Base-by-base conservation (phyloP, 306 rosid species). In the Medicago truncatula region DNA sequence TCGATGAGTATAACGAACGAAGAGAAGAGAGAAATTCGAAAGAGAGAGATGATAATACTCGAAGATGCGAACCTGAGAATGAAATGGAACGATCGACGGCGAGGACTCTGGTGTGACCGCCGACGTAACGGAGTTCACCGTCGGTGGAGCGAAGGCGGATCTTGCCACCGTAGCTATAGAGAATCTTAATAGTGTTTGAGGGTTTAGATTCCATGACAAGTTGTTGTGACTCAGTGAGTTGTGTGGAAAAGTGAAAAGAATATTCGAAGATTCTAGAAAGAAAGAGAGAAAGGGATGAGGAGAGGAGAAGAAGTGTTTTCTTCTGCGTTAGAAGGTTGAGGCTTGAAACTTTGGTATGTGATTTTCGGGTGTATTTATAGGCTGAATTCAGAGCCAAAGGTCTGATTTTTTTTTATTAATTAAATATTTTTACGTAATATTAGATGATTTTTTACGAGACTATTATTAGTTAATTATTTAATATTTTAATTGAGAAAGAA, bases 141-240 rank as follows among this genome's bases (percentile, higher is more conserved):
- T 91, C 99, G 18, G 88, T 80, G 38, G 84, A 67, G 5, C 98
- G 93, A 2, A 88, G 99, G 18, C 76, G 88, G 59, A 95, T 95
- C 72, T 85, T 95, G 53, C 99, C 99, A 77, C 89, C 89, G 77
- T 95, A 95, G 85, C 99, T 96, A 49, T 86, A 90, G 38, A 96
- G 96, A 52, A 96, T 76, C 62, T 96, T 92, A 11, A 92, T 49
- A 16, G 70, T 20, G 18, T 65, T 59, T 6, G 61, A 4, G 34
- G 83, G 85, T 73, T 73, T 70, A 36, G 81, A 56, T 21, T 75
- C 83, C 93, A 88, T 87, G 80, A 34, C 68, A 76, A 16, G 59
- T 31, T 57, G 38, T 40, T 5, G 21, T 15, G 25, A 49, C 80
- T 61, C 68, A 62, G 85, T 70, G 78, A 76, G 65, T 63, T 70